Evolutionary conservation across 176 grass and related monocot genomes (phyloP), one percentile per base, ranked within the genome.

Genomic region (Saccharum spontaneum): DNA sequence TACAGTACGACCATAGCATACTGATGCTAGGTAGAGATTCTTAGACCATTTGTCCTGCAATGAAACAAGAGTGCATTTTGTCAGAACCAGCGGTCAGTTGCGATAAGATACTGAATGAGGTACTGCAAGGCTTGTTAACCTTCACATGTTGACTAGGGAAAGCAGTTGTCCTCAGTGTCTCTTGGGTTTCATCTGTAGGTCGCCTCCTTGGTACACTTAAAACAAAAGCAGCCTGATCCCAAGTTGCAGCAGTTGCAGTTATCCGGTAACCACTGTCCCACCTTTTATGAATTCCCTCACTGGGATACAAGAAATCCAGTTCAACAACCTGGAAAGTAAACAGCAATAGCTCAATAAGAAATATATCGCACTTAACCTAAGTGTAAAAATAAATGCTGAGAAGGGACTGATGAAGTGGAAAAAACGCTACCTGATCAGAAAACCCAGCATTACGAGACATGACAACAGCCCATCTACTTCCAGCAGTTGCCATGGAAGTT

Each of bases 81-180:
- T 88, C 68, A 89, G 69, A 36, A 65, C 28, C 75, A 28, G 17
- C 4, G 20, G 68, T 28, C 28, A 60, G 10, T 67, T 68, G 44
- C n/a, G 45, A 5, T 38, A 79, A 73, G 46, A 33, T 52, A 13
- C 39, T 37, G 45, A 89, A 64, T 67, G 61, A 39, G 41, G 22
- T 65, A 84, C 36, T 76, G 23, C 31, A 68, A 68, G 28, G 76
- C 78, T 38, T 10, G 71, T 64, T 37, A 20, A 99, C 97, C 94
- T 99, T 99, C 62, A 97, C 94, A 88, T 97, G 97, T 72, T 90
- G 87, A 84, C 91, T 97, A 82, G 97, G 97, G 82, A 99, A 99
- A 86, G 90, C 85, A 85, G 88, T 91, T 82, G 97, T 99, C 70
- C 97, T 93, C 67, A 99, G 90, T 10, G 97, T 99, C 73, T 97